Percentiles rank a stretch among this genome's conserved stretches.
These are phyloP conservation scores for Claviceps sp. DNA, from an alignment of 2,329 filamentous ascomycete species.

Conservation along the genomic window DNA sequence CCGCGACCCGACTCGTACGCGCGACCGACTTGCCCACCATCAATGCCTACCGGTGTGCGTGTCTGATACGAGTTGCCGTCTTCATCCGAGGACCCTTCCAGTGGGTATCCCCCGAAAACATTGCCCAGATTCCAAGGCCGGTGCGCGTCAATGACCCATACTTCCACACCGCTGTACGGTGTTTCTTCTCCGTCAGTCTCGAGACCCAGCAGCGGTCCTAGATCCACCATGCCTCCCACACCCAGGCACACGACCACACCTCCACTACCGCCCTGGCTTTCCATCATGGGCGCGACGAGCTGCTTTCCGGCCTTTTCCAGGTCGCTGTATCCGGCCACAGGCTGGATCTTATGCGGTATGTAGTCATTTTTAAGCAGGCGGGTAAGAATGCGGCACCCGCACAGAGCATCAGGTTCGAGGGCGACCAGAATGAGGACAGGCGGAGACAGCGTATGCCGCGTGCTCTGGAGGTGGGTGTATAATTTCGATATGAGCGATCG, in stretches of 20 bases:
- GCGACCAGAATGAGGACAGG: conserved; percentile 86
- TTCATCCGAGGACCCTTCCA: conserved; percentile 36
- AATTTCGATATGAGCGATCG: conserved; percentile 79
- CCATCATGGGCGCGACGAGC: conserved; percentile 75
- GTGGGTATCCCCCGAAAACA: conserved; percentile 65
- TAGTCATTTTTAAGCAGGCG: conserved; percentile 93
- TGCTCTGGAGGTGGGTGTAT: conserved; percentile 76
- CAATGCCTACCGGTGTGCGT: conserved; percentile 51
- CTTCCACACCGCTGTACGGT: conserved; percentile 71
- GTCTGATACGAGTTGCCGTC: conserved; percentile 30
- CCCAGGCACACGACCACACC: conserved; percentile 87
- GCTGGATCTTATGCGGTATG: conserved; percentile 94
- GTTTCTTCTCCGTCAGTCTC: conserved; percentile 48
- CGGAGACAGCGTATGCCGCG: conserved; percentile 78
- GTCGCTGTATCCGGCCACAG: conserved; percentile 84
- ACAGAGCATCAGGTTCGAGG: conserved; percentile 89
- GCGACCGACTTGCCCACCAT: conserved; percentile 56
- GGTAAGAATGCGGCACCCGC: conserved; percentile 87
- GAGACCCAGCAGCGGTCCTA: conserved; percentile 67
- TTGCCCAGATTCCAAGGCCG: conserved; percentile 92
- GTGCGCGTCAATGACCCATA: conserved; percentile 87
- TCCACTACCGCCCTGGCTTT: conserved; percentile 67
- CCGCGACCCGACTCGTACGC: conserved; percentile 67
- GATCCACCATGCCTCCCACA: conserved; percentile 80
- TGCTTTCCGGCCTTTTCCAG: conserved; percentile 67